Evolutionary conservation across 2,329 filamentous ascomycete species (phyloP).

Genomic region (Bipolaris gigantea): DNA sequence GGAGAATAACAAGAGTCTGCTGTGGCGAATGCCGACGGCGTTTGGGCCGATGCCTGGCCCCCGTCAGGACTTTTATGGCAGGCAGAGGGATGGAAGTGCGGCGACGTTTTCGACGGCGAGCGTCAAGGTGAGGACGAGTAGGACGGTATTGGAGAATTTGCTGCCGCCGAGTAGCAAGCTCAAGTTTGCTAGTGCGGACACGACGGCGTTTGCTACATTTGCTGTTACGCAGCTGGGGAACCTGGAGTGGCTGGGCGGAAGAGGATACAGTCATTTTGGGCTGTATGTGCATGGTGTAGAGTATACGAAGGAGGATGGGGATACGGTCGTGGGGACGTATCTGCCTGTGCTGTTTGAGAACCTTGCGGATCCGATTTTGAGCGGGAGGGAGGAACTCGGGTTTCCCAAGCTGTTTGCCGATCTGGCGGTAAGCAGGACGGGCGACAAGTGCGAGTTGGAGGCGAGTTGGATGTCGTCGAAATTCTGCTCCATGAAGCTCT

Average conservation of each 20-base stretch:
- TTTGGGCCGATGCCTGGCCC: constrained; percentile 49
- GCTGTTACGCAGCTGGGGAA: constrained; percentile 46
- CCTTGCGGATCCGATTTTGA: constrained; percentile 62
- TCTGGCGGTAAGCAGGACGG: constrained; percentile 50
- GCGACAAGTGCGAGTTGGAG: constrained; percentile 44
- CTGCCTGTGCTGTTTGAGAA: constrained; percentile 62
- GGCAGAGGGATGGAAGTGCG: constrained; percentile 22
- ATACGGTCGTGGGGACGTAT: constrained; percentile 55
- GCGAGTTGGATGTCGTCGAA: constrained; percentile 45
- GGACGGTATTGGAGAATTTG: constrained; percentile 47
- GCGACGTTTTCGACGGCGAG: constrained; percentile 45
- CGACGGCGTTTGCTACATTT: constrained; percentile 46
- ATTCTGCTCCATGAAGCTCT: constrained; percentile 39
- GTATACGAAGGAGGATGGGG: constrained; percentile 56
- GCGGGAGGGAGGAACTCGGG: constrained; percentile 62
- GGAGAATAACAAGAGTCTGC: constrained; percentile 45
- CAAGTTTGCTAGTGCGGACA: constrained; percentile 44
- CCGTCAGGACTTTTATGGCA: constrained; percentile 36
- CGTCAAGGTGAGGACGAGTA: constrained; percentile 47
- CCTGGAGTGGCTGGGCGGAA: constrained; percentile 64
- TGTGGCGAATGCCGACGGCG: constrained; percentile 49
- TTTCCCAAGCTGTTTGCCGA: constrained; percentile 63
- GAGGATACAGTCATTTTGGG: constrained; percentile 61
- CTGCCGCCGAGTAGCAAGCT: constrained; percentile 45
- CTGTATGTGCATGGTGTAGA: constrained; percentile 66